Percentiles rank a stretch among this genome's conserved stretches.
Conservation (phyloP, 805 yeast genomes). For the Wickerhamomyces silvicola region DNA sequence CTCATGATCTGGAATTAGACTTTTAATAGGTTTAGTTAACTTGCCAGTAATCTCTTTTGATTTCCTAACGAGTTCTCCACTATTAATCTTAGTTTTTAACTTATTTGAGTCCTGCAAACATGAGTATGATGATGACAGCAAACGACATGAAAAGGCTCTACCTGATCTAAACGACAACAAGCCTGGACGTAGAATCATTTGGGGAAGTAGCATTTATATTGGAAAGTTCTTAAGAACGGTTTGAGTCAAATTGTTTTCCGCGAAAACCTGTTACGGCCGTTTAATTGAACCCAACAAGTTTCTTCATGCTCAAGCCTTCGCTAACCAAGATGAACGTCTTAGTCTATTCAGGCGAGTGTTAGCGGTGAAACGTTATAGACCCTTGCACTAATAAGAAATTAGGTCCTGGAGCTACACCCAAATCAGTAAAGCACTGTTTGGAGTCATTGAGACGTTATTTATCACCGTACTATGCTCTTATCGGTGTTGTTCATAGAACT, state of each 20-base stretch:
- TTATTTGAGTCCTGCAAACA: no score
- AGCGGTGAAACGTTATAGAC: background rate
- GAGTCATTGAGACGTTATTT: conserved; percentile 68
- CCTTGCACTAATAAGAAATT: conserved; percentile 4
- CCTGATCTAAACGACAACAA: no score
- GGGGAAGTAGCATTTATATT: no score
- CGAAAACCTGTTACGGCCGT: no score
- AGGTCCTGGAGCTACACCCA: conserved; percentile 81
- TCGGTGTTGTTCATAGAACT: conserved; percentile 56
- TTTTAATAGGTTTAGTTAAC: conserved; percentile 24
- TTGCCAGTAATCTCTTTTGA: conserved; percentile 24
- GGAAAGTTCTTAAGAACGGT: no score
- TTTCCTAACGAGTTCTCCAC: conserved; percentile 6
- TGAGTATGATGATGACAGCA: no score
- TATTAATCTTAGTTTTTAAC: no score
- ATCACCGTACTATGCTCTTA: conserved; percentile 86
- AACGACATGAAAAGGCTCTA: no score
- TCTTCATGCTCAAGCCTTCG: background rate
- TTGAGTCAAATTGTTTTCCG: no score
- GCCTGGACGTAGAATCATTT: no score
- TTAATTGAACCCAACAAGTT: no score
- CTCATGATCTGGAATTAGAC: conserved; percentile 37
- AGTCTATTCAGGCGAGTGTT: conserved; percentile 48
- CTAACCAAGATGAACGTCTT: conserved; percentile 55
- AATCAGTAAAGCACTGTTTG: conserved; percentile 76